Percentiles rank a stretch among this genome's conserved stretches.
These are phyloP conservation scores for Agaricus sinodeliciosus DNA, from an alignment of 768 basidiomycete species.

Conservation along the genomic window DNA sequence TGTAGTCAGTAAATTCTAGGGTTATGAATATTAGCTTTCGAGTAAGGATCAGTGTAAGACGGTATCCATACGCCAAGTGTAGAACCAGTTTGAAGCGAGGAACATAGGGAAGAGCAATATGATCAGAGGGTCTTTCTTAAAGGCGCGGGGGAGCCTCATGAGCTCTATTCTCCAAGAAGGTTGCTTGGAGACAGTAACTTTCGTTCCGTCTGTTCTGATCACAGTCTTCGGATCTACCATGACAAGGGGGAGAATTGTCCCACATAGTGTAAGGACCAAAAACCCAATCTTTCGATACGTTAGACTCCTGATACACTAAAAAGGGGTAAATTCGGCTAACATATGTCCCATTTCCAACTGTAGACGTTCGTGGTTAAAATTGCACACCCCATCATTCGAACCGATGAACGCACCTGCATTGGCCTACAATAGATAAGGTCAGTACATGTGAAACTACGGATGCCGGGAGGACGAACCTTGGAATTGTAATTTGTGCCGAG, in stretches of 20 bases:
- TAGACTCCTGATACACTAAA: neutral
- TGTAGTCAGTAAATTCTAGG: conserved; percentile 74
- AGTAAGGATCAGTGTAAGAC: neutral
- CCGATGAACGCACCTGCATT: conserved; percentile 30
- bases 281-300: conserved; percentile 54
- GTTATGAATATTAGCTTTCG: neutral
- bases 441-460: neutral
- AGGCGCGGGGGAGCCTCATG: conserved; percentile 57
- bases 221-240: conserved; percentile 72
- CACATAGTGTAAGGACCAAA: conserved; percentile 63
- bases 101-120: conserved; percentile 82
- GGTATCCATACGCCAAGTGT: conserved; percentile 69
- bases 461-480: conserved; percentile 30
- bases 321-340: conserved; percentile 31
- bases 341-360: conserved; percentile 71
- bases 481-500: conserved; percentile 66
- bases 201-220: conserved; percentile 70
- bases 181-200: conserved; percentile 59
- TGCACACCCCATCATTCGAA: neutral
- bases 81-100: conserved; percentile 80
- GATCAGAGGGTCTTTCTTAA: conserved; percentile 67
- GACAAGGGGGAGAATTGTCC: conserved; percentile 55
- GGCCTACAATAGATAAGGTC: conserved; percentile 22
- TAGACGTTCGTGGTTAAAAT: conserved; percentile 1
- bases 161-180: conserved; percentile 67